These are phyloP conservation scores for Hemileia vastatrix DNA, from an alignment of 1,284 basidiomycete species.

Conservation along the genomic window DNA sequence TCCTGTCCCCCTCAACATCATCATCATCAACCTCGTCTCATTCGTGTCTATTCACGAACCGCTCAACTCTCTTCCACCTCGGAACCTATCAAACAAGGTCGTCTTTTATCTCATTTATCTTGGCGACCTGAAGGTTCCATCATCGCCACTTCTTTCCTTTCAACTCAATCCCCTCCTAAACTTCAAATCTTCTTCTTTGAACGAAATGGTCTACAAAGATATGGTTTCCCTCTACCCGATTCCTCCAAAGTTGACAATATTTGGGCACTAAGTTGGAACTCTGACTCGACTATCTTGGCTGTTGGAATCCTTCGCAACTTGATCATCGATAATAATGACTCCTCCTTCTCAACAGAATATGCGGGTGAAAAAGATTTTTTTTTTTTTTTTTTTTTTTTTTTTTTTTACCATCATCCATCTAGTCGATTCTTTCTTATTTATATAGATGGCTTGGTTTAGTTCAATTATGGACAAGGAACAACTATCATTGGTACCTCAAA, in stretches of 20 bases:
- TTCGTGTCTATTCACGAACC: slow-evolving; percentile 71
- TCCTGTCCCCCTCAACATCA: slow-evolving; percentile 49
- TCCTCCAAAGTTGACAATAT: slow-evolving; percentile 55
- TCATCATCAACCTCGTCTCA: slow-evolving; percentile 49
- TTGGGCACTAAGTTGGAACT: slow-evolving; percentile 72
- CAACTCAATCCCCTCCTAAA: slow-evolving; percentile 57
- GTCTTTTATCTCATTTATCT: slow-evolving; percentile 67
- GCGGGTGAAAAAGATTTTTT: slow-evolving; percentile 7
- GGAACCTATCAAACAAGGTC: slow-evolving; percentile 58
- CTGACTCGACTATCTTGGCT: slow-evolving; percentile 73
- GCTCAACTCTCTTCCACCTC: slow-evolving; percentile 73
- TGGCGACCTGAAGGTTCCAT: slow-evolving; percentile 83
- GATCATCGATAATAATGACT: slow-evolving; percentile 58
- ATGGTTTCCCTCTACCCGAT: slow-evolving; percentile 69
- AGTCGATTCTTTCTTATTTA: background rate
- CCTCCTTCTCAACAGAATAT: background rate
- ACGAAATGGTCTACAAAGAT: slow-evolving; percentile 81
- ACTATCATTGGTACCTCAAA: slow-evolving; percentile 90
- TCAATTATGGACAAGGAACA: slow-evolving; percentile 88
- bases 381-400: slow-evolving; percentile 5
- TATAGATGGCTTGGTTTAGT: slow-evolving; percentile 49
- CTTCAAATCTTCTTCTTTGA: slow-evolving; percentile 86
- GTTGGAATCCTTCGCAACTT: slow-evolving; percentile 66
- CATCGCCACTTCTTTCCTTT: slow-evolving; percentile 71
- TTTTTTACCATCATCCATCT: background rate